Evolutionary conservation across 108 stramenopile genomes (phyloP).

Genomic region (Cyclotella sp.): DNA sequence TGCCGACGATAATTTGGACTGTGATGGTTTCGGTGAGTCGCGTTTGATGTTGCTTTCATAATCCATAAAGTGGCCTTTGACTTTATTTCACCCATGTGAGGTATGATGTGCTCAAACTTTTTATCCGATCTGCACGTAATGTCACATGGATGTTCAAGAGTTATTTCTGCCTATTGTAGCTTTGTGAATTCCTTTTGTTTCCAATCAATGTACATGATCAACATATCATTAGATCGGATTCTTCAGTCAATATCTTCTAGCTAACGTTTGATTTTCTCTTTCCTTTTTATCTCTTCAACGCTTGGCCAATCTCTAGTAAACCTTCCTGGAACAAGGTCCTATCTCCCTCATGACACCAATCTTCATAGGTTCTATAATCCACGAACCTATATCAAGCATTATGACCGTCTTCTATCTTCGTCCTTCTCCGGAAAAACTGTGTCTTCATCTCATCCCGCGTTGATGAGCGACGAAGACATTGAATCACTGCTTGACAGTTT

Average conservation of each 20-base stretch:
- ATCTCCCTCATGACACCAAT: constrained; percentile 59
- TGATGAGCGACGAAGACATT: constrained; percentile 29
- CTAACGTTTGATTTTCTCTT: no score
- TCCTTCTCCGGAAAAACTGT: background rate
- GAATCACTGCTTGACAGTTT: constrained; percentile 42
- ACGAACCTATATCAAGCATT: constrained; percentile 63
- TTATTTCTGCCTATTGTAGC: no score
- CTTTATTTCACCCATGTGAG: no score
- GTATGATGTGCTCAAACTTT: no score
- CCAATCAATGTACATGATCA: no score
- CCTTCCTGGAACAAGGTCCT: constrained; percentile 52
- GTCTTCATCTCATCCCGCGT: background rate
- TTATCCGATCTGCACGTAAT: no score
- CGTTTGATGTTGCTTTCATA: no score
- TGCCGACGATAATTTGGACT: constrained; percentile 37
- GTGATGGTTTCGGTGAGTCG: constrained; percentile 51
- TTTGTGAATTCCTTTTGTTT: no score
- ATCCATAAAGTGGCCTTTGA: no score
- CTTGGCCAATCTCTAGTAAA: constrained; percentile 31
- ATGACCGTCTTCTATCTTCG: constrained; percentile 35
- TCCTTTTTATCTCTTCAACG: background rate
- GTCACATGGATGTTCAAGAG: no score
- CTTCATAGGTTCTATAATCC: constrained; percentile 68
- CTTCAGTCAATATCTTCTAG: no score
- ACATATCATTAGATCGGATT: no score